Evolutionary conservation across 306 rosid genomes (phyloP).

Genomic region (Cicer cuneatum): DNA sequence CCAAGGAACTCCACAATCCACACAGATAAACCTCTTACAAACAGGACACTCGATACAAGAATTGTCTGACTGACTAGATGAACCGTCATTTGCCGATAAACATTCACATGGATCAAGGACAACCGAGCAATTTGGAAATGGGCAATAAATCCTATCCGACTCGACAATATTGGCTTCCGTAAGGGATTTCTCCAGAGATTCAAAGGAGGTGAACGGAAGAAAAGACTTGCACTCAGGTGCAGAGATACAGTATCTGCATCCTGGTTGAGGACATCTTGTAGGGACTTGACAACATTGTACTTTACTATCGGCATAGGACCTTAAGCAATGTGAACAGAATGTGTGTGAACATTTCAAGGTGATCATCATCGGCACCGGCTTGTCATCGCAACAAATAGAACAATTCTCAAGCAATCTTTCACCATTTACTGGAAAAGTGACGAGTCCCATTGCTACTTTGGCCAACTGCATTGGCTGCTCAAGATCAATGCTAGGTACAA

Average conservation of each 20-base stretch:
- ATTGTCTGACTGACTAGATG: constrained; percentile 82
- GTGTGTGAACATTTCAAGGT: constrained; percentile 90
- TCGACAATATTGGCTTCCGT: constrained; percentile 61
- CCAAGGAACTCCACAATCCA: constrained; percentile 91
- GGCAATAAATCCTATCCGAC: constrained; percentile 79
- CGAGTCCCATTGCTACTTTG: constrained; percentile 82
- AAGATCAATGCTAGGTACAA: constrained; percentile 65
- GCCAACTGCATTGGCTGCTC: constrained; percentile 80
- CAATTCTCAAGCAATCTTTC: constrained; percentile 69
- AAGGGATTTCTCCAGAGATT: constrained; percentile 70
- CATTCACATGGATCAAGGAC: constrained; percentile 79
- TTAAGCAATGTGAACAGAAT: constrained; percentile 90
- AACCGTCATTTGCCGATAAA: constrained; percentile 69
- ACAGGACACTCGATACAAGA: constrained; percentile 88
- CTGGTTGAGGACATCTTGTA: constrained; percentile 78
- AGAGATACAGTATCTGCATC: constrained; percentile 80
- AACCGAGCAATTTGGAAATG: constrained; percentile 83
- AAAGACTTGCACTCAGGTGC: constrained; percentile 70
- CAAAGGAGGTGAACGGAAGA: constrained; percentile 74
- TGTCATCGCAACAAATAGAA: constrained; percentile 90
- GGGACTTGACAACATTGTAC: constrained; percentile 80
- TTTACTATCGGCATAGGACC: constrained; percentile 72
- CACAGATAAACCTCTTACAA: constrained; percentile 80
- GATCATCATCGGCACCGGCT: constrained; percentile 71
- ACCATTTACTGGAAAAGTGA: constrained; percentile 65